Evolutionary conservation across 306 rosid genomes (phyloP).

Genomic region (Prunus salicina): DNA sequence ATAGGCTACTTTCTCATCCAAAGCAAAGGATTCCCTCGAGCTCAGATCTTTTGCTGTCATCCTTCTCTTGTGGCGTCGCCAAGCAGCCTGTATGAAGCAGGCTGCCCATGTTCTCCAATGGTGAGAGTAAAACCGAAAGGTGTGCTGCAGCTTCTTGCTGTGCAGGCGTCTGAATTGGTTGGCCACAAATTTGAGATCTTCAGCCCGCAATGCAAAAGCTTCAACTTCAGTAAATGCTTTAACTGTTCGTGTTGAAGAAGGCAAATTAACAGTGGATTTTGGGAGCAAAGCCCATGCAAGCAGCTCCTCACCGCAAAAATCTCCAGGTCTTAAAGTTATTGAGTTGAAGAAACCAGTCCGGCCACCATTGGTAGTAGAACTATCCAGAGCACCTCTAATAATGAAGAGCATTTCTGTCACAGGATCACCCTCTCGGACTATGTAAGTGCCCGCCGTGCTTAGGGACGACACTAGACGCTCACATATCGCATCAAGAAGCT

Average conservation of each 20-base stretch:
- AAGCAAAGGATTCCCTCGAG: constrained; percentile 49
- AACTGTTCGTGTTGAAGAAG: constrained; percentile 90
- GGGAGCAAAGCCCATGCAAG: constrained; percentile 97
- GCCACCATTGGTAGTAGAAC: constrained; percentile 94
- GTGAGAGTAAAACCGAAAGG: constrained; percentile 89
- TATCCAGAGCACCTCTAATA: constrained; percentile 86
- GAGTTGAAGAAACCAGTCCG: constrained; percentile 92
- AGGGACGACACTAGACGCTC: constrained; percentile 88
- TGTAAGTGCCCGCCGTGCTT: constrained; percentile 84
- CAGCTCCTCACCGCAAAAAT: constrained; percentile 95
- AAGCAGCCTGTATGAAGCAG: constrained; percentile 98
- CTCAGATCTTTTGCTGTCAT: constrained; percentile 49
- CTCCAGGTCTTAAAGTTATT: constrained; percentile 84
- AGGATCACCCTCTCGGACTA: constrained; percentile 96
- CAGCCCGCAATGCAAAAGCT: constrained; percentile 92
- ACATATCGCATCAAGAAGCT: constrained; percentile 92
- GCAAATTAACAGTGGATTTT: constrained; percentile 76
- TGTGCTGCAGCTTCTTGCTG: constrained; percentile 97
- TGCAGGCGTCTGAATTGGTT: constrained; percentile 94
- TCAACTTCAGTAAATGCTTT: constrained; percentile 76
- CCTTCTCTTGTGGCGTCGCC: constrained; percentile 78
- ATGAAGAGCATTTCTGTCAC: constrained; percentile 90
- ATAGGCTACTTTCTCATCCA: constrained; percentile 33
- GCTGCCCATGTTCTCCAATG: constrained; percentile 99
- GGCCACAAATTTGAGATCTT: constrained; percentile 95